Base-by-base conservation (phyloP, 306 rosid genomes). In the Benincasa hispida region DNA sequence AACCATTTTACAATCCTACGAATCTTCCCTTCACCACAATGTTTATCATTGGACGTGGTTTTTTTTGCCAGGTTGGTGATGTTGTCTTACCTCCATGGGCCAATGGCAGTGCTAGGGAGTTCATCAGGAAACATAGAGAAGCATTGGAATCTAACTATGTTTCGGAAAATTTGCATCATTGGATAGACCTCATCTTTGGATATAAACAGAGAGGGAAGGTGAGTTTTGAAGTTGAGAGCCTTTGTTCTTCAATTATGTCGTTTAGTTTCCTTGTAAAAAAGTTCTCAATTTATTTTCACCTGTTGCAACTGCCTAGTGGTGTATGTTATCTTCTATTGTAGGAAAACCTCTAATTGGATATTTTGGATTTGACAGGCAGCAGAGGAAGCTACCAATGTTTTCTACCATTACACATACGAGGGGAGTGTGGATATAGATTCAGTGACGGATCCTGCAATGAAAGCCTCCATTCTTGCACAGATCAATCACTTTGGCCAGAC, bases 401-500 rank as follows among this genome's bases (percentile, higher is more conserved):
- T 95, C 86, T 95, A 92, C 82, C 97, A 95, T 81, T 95, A 95
- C 82, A 95, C 99, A 24, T 95, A 95, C 24, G 98, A 95, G 80
- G 99, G 99, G 81, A 92, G 92, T 76, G 99, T 95, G 76, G 98
- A 95, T 86, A 95, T 95, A 83, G 99, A 95, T 82, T 89, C 98
- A 1, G 97, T 95, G 77, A 90, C 90, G 27, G 99, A 95, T 85
- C 99, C 99, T 25, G 98, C 97, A 51, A 88, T 95, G 98, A 95
- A 95, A 85, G 99, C 99, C 83, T 92, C 99, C 78, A 95, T 95
- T 88, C 86, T 95, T 81, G 98, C 99, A 42, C 99, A 95, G 81
- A 95, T 95, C 70, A 95, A 95, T 87, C 98, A 95, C 86, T 95
- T 95, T 87, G 99, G 99, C 83, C 99, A 95, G 91, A 95, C 99